Evolutionary conservation across 495 filamentous ascomycete species (phyloP), one percentile per base, ranked within the genome.

Genomic region (Aspergillus ellipticus): DNA sequence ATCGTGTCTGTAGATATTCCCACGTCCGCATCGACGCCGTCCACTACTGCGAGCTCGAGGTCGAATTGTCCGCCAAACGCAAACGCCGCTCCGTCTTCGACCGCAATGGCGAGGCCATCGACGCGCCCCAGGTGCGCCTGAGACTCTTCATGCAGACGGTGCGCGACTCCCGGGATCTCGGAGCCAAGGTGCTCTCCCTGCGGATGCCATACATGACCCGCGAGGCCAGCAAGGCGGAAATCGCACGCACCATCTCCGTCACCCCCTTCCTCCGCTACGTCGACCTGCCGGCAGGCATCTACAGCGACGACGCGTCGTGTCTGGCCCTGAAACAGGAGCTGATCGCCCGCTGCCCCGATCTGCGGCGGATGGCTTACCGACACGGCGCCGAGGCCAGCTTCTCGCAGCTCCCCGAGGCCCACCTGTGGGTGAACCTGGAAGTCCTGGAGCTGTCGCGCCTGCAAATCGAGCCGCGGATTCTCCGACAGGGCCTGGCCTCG

Each of bases 121-220:
- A 96, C 71, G 83, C 89, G 17, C 82, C 92, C 4, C 80, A 85
- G 55, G 80, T 84, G 54, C 85, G 94, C 15, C 80, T 98, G 17
- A 78, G 82, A 53, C 75, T 96, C 46, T 80, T 98, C 42, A 89
- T 85, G 66, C 84, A 89, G 41, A 86, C 91, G 0, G 83, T 97
- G 31, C 82, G 92, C 54, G 87, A 92, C 29, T 84, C 87, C 26
- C 79, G 79, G 21, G 77, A 79, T 8, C 74, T 94, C 15, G 90
- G 83, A 0, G 66, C 73, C 5, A 74, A 80, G 22, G 89, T 96
- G 10, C 73, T 87, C 56, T 89, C 86, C 53, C 74, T 98, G 51
- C 93, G 96, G 73, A 86, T 89, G 62, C 89, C 94, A n/a, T 97
- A 96, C 69, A 96, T 96, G 94, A 87, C 90, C 43, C 85, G 94